Evolutionary conservation across 2,329 filamentous ascomycete genomes (phyloP), one percentile per base, ranked within the genome.

Genomic region (Fusarium beomiforme): DNA sequence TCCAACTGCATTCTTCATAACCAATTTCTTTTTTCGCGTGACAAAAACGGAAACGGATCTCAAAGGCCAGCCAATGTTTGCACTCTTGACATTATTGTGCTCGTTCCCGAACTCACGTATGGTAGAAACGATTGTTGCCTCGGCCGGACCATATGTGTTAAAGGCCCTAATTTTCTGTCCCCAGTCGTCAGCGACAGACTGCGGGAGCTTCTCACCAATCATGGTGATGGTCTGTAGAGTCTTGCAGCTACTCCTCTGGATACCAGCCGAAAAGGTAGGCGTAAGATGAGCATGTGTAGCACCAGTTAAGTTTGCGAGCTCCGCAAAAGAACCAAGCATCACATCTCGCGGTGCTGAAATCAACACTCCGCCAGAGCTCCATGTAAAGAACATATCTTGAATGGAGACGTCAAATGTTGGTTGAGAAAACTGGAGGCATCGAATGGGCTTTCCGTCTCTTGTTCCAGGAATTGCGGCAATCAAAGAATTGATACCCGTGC

Each of bases 351-450:
- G 84, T 1, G 86, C 86, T 26, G 87, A 85, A 74, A 88, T 89
- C n/a, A 91, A 78, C 33, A 84, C 85, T 78, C 90, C 89, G 10
- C 89, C 89, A n/a, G 81, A 81, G 62, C 85, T 82, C 85, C 88
- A 90, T 4, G 89, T 82, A 73, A 89, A 90, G 75, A 91, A 90
- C 14, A 91, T 88, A 69, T 91, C 90, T 71, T 90, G 90, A 1
- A 91, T 87, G 31, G 80, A 83, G 14, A 82, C 81, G 61, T 83
- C 81, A 51, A 83, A 83, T 23, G 76, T 82, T 62, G 78, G 80
- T 21, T 78, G 71, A 3, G 80, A 81, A 42, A 82, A 78, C 61
- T 82, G 80, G 64, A 83, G 69, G 41, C 77, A 79, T 19, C 80
- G 24, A 6, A 64, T 46, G 10, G 54, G 31, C 54, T 53, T 26